A percentile compares a stretch with the other conserved stretches of the same genome.
These are phyloP conservation scores for Eremothecium gossypii DNA, from an alignment of 1,139 yeast genomes.

Conservation along the genomic window DNA sequence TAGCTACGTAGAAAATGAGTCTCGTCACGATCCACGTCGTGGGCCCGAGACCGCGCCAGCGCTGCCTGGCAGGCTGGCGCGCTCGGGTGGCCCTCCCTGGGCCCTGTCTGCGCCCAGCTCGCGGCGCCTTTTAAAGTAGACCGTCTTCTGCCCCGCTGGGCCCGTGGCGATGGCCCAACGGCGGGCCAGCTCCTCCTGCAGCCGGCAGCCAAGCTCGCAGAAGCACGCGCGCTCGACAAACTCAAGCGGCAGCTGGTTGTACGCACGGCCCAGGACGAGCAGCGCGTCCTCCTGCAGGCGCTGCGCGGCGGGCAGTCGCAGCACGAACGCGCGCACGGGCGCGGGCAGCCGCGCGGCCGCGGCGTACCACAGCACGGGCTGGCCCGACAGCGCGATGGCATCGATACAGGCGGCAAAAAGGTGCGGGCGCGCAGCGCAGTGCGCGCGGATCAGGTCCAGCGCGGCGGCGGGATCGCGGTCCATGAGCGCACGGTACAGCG, in stretches of 20 bases:
- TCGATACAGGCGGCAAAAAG: background rate
- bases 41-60: too few species aligned
- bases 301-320: background rate
- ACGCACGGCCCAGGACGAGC: background rate
- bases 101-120: too few species aligned
- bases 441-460: background rate
- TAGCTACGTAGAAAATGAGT: too few species aligned
- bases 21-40: too few species aligned
- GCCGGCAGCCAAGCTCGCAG: background rate
- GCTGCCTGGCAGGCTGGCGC: too few species aligned
- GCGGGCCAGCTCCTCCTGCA: background rate
- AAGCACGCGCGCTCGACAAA: background rate
- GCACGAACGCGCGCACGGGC: background rate
- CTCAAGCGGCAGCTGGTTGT: background rate
- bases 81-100: too few species aligned
- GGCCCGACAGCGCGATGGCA: background rate
- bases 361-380: background rate
- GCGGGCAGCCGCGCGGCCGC: background rate
- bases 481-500: slow-evolving; percentile 6
- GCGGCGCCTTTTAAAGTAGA: too few species aligned
- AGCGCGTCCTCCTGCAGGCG: background rate
- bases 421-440: background rate
- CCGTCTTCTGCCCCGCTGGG: too few species aligned
- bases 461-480: slow-evolving; percentile 2
- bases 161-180: background rate